Base-by-base conservation (phyloP, 352 stramenopile genomes). In the Salisapilia sapeloensis region DNA sequence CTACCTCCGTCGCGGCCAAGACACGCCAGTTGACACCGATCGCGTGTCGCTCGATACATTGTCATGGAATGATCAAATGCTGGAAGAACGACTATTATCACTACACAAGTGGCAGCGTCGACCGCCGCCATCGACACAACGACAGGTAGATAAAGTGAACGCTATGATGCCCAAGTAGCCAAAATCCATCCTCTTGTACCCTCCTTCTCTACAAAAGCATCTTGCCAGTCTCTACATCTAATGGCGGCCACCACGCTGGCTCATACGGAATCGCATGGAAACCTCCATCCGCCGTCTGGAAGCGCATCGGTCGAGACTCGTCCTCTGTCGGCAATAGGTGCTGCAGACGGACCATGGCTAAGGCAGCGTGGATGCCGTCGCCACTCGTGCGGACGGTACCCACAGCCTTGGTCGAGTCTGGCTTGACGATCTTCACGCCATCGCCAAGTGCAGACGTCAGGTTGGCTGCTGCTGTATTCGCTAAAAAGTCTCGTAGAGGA, bases 331-430 rank as follows among this genome's bases (percentile, higher is more conserved):
- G 50, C 14, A 74, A 33, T 19, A 90, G 37, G 29, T 77, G 51
- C 29, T 75, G 67, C 3, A 90, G 48, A 16, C 74, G 70, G 53
- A 90, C 74, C 70, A 90, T 90, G 8, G 62, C 62, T 18, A 85
- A 29, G 3, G 58, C 60, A 24, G 57, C 58, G 29, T 33, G 15
- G 31, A 21, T 35, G 48, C 64, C 47, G 37, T 64, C 47, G 6
- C 46, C 61, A 25, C 62, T 48, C 4, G 43, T 49, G 10, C 76
- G 22, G 19, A 86, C 53, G 10, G 56, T 78, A 23, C 66, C 71
- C 5, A 66, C 53, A 0, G 71, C 44, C 53, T 83, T 83, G 13
- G 59, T 56, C 23, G 57, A 62, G 19, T 53, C 71, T 23, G 51
- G 50, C 19, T 48, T 51, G 13, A 81, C 40, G 31, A 86, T 60